Conservation (phyloP, 208 protist genomes). For the Acanthamoeba lenticulata region DNA sequence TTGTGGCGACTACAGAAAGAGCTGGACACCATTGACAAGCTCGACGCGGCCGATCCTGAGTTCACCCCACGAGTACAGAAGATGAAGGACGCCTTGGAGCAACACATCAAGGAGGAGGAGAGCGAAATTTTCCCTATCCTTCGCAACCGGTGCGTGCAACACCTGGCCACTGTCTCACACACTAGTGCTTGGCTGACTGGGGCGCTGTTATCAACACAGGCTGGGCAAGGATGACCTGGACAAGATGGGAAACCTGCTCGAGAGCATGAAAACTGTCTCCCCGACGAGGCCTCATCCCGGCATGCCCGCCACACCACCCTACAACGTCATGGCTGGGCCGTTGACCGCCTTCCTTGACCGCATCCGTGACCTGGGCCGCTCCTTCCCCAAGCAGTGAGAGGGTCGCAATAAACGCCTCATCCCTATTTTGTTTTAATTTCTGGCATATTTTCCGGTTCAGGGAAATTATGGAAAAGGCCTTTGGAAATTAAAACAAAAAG, state of each 20-base stretch:
- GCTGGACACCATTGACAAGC: slow-evolving; percentile 27
- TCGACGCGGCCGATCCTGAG: background rate
- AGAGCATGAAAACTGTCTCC: slow-evolving; percentile 34
- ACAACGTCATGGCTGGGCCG: slow-evolving; percentile 32
- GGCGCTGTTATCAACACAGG: too few relatives aligned
- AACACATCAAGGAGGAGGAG: slow-evolving; percentile 56
- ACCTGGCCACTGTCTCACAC: too few relatives aligned
- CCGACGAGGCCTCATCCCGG: background rate
- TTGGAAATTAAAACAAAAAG: too few relatives aligned
- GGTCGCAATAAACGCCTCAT: too few relatives aligned
- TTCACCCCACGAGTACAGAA: background rate
- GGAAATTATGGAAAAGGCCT: too few relatives aligned
- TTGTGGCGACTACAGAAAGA: background rate
- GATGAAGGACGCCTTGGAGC: background rate
- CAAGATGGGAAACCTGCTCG: slow-evolving; percentile 45
- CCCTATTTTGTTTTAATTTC: too few relatives aligned
- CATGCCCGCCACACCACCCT: slow-evolving; percentile 11
- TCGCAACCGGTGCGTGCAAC: background rate
- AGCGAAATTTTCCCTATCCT: background rate
- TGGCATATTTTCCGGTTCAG: too few relatives aligned
- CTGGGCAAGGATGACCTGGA: slow-evolving; percentile 1
- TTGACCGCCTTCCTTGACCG: slow-evolving; percentile 38
- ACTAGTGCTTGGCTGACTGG: background rate
- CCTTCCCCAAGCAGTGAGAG: slow-evolving; percentile 26
- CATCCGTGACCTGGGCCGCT: background rate